Base-by-base conservation (phyloP, 163 green algal species). In the Coccomyxa subellipsoidea region DNA sequence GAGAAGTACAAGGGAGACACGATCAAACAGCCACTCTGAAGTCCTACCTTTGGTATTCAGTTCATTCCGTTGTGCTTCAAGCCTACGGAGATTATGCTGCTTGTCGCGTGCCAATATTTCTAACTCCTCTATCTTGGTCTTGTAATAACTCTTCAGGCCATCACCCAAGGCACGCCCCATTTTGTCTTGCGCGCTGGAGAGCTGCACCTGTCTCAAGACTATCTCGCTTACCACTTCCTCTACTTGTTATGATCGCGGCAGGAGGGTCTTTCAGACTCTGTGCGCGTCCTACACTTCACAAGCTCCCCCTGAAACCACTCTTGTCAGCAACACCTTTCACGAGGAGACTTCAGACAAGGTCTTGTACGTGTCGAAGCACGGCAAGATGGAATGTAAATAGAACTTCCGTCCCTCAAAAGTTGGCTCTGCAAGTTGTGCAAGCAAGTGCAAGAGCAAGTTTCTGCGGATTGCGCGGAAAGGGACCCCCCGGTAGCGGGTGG, bases 11-110 rank as follows among this genome's bases (percentile, higher is more conserved):
- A n/a, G n/a, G n/a, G n/a, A n/a, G n/a, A n/a, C n/a, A n/a, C n/a
- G n/a, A n/a, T n/a, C 32, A 78, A 1, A 78, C 47, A 59, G 23
- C 21, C 47, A 59, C 5, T 12, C 47, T 18, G 15, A 18, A 18
- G 47, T 59, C 23, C 1, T 84, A 97, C 96, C 96, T 94, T 97
- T 97, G 7, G 92, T 93, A 85, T 99, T 99, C 9, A 99, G 87
- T 76, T 98, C 96, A 90, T 99, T 99, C 0, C 97, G 87, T 89
- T 99, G 97, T 10, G 97, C 97, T 87, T 99, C 95, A 27, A 99
- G 89, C 32, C 97, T 92, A 23, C 93, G 87, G 31, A 99, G 87
- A 87, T 99, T 99, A 73, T 98, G 92, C 34, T 92, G 93, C 86
- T 97, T 98, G 72, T 99, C 94, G n/a, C 96, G 91, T 0, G 98